These are phyloP conservation scores for Vigna reflexopilosa DNA, from an alignment of 306 rosid species.

Conservation along the genomic window DNA sequence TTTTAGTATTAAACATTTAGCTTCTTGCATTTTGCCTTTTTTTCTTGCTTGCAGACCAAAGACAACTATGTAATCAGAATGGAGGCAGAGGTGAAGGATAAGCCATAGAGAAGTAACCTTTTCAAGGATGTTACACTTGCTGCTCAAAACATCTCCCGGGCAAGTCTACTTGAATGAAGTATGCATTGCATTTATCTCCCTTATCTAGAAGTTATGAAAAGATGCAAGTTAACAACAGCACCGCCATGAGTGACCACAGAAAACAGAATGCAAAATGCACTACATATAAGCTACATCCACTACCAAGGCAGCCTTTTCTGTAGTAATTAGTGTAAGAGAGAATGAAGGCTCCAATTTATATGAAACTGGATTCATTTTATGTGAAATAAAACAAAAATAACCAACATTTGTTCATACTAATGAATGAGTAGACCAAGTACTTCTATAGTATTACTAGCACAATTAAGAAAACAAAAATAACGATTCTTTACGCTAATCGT, in stretches of 20 bases:
- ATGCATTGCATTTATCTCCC: slow-evolving; percentile 30
- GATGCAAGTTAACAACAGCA: neutral
- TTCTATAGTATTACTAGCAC: no score
- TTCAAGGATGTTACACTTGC: slow-evolving; percentile 10
- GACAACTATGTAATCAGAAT: neutral
- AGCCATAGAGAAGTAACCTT: neutral
- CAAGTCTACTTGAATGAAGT: slow-evolving; percentile 6
- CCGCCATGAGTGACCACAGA: neutral
- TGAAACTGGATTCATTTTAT: no score
- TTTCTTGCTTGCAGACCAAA: neutral
- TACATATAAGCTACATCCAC: slow-evolving; percentile 3
- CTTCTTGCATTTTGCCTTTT: no score
- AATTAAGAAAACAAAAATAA: no score
- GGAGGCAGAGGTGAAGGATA: neutral
- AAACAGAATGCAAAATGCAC: slow-evolving; percentile 4
- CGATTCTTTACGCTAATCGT: no score
- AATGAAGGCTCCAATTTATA: no score
- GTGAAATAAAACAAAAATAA: no score
- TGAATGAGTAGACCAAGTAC: no score
- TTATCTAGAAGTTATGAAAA: slow-evolving; percentile 20
- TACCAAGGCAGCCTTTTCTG: neutral
- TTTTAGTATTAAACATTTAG: no score
- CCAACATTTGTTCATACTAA: no score
- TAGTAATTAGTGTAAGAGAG: neutral
- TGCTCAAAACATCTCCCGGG: neutral